Evolutionary conservation across 176 grass and related monocot species (phyloP).

Genomic region (Puccinellia tenuiflora): DNA sequence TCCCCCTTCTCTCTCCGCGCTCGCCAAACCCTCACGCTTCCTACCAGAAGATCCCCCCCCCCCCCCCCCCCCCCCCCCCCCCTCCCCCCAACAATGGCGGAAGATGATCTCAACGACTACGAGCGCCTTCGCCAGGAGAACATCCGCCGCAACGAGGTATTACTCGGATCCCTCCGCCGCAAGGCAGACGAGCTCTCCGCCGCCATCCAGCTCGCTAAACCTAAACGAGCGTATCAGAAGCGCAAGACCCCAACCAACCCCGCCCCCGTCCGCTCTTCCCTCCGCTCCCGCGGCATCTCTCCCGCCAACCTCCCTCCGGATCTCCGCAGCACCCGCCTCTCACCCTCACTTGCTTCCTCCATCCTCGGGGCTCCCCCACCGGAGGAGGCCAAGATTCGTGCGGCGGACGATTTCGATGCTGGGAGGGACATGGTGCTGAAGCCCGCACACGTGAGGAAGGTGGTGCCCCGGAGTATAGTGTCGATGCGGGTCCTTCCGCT

Average conservation of each 20-base stretch:
- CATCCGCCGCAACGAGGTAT: slow-evolving; percentile 35
- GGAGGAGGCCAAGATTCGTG: neutral
- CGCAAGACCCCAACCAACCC: neutral
- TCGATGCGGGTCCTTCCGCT: slow-evolving; percentile 57
- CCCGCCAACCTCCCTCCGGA: neutral
- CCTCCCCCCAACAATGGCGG: slow-evolving; percentile 25
- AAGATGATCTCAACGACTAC: slow-evolving; percentile 20
- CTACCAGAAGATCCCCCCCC: too few relatives aligned
- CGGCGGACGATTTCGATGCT: slow-evolving; percentile 10
- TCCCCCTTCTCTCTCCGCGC: too few relatives aligned
- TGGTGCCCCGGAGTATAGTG: slow-evolving; percentile 34
- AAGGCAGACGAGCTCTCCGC: slow-evolving; percentile 53
- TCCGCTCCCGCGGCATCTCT: slow-evolving; percentile 45
- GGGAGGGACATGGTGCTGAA: slow-evolving; percentile 35
- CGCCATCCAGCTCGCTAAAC: neutral
- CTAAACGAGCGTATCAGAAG: neutral
- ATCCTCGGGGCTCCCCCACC: neutral
- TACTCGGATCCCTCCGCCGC: slow-evolving; percentile 22
- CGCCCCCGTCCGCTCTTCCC: slow-evolving; percentile 47
- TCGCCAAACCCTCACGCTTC: too few relatives aligned
- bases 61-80: too few relatives aligned
- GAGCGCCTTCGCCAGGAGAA: slow-evolving; percentile 40
- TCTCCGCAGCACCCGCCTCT: slow-evolving; percentile 5
- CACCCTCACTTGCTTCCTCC: slow-evolving; percentile 14
- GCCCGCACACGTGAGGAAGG: slow-evolving; percentile 35